These are phyloP conservation scores for Cryptosporidium sp. DNA, from an alignment of 169 alveolate genomes.

Conservation along the genomic window DNA sequence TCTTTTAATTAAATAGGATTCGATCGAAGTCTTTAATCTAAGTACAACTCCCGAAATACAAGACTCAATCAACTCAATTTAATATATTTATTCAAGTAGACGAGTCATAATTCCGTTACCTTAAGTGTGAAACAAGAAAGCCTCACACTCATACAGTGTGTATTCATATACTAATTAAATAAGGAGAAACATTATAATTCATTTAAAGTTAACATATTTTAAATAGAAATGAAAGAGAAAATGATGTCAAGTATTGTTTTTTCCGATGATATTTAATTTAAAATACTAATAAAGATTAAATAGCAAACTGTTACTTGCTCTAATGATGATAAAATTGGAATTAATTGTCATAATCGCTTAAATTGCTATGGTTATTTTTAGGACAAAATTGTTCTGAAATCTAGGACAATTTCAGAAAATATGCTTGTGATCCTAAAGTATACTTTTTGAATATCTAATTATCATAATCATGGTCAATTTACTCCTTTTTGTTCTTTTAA, in stretches of 20 bases:
- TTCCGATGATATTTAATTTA: background rate
- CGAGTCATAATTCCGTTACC: constrained; percentile 4
- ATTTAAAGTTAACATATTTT: background rate
- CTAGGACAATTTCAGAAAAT: background rate
- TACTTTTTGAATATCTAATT: background rate
- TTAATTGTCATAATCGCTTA: background rate
- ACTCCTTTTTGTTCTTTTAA: background rate
- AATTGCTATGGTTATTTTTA: background rate
- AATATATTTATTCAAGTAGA: background rate
- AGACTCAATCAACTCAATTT: background rate
- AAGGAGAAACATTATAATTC: background rate
- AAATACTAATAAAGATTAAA: background rate
- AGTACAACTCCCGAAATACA: background rate
- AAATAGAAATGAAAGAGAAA: background rate
- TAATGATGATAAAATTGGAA: background rate
- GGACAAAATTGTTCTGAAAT: background rate
- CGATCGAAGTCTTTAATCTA: background rate
- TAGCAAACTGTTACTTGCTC: background rate
- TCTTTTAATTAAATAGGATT: background rate
- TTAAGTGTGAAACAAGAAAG: background rate
- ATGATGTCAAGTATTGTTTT: background rate
- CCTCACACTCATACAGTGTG: background rate
- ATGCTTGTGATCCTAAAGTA: background rate
- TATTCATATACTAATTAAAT: background rate
- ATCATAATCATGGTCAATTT: background rate